phyloP scores from a whole-genome alignment of 805 yeast species.

The Brettanomyces sp. region DNA sequence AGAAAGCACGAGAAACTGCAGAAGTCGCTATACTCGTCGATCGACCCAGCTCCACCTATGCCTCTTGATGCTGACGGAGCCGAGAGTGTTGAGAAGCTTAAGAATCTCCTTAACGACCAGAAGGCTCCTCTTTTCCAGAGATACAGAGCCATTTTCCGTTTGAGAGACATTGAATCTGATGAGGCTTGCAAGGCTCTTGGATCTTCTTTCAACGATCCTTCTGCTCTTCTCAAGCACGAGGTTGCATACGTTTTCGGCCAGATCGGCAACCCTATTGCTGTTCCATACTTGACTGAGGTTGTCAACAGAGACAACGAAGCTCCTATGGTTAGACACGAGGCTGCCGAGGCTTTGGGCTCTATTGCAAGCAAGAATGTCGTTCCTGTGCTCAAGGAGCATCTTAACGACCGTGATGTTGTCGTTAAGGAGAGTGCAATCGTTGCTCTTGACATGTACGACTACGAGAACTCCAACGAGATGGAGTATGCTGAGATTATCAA shows the following conservation, averaged over 20 bases:
- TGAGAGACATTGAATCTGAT: conserved; percentile 87
- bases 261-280: conserved; percentile 85
- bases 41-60: conserved; percentile 98
- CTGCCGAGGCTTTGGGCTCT: conserved; percentile 96
- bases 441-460: conserved; percentile 96
- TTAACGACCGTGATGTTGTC: conserved; percentile 76
- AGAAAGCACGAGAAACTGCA: conserved; percentile 64
- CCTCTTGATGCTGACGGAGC: conserved; percentile 40
- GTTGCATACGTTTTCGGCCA: conserved; percentile 98
- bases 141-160: conserved; percentile 96
- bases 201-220: conserved; percentile 77
- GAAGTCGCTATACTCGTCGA: conserved; percentile 69
- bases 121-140: conserved; percentile 77
- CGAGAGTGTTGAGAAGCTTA: conserved; percentile 57
- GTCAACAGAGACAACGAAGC: conserved; percentile 74
- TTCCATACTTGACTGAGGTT: conserved; percentile 78
- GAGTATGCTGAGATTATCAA: conserved; percentile 49
- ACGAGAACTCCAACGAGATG: conserved; percentile 75
- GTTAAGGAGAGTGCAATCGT: conserved; percentile 96
- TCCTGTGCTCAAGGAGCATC: conserved; percentile 73
- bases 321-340: conserved; percentile 99
- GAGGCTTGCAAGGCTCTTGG: conserved; percentile 93
- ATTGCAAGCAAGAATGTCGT: conserved; percentile 94
- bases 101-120: conserved; percentile 66
- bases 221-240: conserved; percentile 94